phyloP scores from a whole-genome alignment of 192 early-diverging fungal genomes.

The Podila clonocystis region DNA sequence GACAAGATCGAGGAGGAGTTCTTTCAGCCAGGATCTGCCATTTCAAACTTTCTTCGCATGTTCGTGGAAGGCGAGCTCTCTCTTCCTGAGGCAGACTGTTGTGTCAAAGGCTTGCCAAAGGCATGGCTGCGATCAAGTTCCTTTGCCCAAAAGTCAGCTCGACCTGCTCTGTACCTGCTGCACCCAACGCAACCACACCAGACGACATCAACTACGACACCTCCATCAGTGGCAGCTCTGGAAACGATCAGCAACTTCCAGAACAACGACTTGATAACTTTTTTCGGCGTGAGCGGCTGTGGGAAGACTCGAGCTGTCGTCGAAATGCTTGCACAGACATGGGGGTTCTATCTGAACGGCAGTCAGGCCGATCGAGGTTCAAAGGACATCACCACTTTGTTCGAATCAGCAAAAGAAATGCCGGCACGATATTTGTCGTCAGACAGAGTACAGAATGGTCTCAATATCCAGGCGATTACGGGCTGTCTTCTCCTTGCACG shows the following conservation, averaged over 20 bases:
- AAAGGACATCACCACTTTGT: conserved; percentile 43
- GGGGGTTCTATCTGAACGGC: conserved; percentile 46
- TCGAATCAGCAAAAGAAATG: conserved; percentile 18
- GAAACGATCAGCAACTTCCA: conserved; percentile 22
- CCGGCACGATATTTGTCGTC: conserved; percentile 37
- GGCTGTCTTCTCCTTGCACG: conserved; percentile 38
- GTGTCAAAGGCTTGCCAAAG: conserved; percentile 32
- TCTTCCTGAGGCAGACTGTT: conserved; percentile 39
- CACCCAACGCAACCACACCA: conserved; percentile 42
- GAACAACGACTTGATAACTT: conserved; percentile 37
- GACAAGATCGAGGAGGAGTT: too few relatives aligned
- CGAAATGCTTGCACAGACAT: conserved; percentile 42
- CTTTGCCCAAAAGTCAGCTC: conserved; percentile 7
- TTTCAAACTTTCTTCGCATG: too few relatives aligned
- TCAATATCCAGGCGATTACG: conserved; percentile 39
- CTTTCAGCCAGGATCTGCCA: too few relatives aligned
- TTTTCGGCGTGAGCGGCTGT: conserved; percentile 46
- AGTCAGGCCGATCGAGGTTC: conserved; percentile 37
- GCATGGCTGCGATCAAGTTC: conserved; percentile 31
- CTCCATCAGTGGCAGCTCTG: conserved; percentile 27
- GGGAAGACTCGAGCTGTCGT: conserved; percentile 44
- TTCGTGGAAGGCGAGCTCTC: conserved; percentile 33
- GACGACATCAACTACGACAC: too few relatives aligned
- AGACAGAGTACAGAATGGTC: conserved; percentile 43
- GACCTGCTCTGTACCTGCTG: conserved; percentile 35